phyloP scores from a whole-genome alignment of 768 basidiomycete genomes.

The Lentinula edodes region DNA sequence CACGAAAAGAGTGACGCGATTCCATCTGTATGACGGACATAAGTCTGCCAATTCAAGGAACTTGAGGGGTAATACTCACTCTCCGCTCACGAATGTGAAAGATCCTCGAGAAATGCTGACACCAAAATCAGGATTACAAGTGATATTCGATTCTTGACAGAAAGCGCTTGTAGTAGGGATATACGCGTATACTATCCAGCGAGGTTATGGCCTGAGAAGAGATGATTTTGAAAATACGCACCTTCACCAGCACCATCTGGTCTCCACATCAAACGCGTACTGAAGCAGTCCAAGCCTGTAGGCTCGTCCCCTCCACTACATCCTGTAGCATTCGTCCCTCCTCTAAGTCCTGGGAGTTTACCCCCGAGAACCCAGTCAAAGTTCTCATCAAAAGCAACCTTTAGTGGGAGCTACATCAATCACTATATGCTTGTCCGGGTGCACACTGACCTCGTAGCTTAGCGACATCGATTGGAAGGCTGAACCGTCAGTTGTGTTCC shows the following conservation, averaged over 20 bases:
- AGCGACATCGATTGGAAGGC: constrained; percentile 64
- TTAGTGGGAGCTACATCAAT: constrained; percentile 33
- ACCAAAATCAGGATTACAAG: constrained; percentile 73
- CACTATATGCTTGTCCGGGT: background rate
- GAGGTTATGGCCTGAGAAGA: constrained; percentile 3
- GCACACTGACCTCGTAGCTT: constrained; percentile 18
- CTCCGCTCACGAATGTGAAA: constrained; percentile 55
- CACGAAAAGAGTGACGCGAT: constrained; percentile 66
- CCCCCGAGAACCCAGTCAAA: constrained; percentile 75
- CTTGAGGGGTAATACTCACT: constrained; percentile 38
- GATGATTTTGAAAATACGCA: constrained; percentile 22
- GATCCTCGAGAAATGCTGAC: constrained; percentile 67
- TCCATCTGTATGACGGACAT: constrained; percentile 44
- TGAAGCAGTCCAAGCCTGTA: constrained; percentile 67
- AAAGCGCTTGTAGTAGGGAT: constrained; percentile 59
- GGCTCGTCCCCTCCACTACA: constrained; percentile 68
- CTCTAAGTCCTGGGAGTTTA: constrained; percentile 73
- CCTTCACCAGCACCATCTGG: constrained; percentile 61
- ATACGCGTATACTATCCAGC: constrained; percentile 68
- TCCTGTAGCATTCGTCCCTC: constrained; percentile 55
- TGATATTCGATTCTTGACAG: constrained; percentile 48
- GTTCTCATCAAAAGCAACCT: constrained; percentile 59
- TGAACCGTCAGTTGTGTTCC: constrained; percentile 56
- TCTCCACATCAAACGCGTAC: constrained; percentile 75
- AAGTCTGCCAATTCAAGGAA: constrained; percentile 2